Conservation (phyloP, 2,329 filamentous ascomycete species). For the Colletotrichum tanaceti region DNA sequence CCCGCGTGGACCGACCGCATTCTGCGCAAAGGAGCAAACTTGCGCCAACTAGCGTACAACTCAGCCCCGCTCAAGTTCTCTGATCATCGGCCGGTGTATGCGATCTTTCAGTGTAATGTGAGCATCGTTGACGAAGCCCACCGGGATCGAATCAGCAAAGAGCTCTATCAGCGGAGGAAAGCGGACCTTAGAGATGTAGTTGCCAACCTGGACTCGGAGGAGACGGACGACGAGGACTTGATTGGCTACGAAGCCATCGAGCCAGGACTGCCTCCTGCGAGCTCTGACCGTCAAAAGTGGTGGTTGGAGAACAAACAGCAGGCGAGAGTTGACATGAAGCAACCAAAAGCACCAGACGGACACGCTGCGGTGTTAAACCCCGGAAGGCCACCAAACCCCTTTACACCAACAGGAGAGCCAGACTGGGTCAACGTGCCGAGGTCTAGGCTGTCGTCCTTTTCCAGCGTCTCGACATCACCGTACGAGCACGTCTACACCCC, state of each 20-base stretch:
- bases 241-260: slow-evolving; percentile 86
- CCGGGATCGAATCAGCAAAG: slow-evolving; percentile 77
- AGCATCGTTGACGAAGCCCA: slow-evolving; percentile 80
- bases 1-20: slow-evolving; percentile 98
- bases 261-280: slow-evolving; percentile 77
- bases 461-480: slow-evolving; percentile 69
- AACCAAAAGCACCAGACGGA: slow-evolving; percentile 65
- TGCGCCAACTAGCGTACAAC: slow-evolving; percentile 86
- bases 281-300: slow-evolving; percentile 76
- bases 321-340: slow-evolving; percentile 77
- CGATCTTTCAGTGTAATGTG: slow-evolving; percentile 85
- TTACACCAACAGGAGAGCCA: slow-evolving; percentile 76
- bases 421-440: slow-evolving; percentile 83
- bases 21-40: slow-evolving; percentile 83
- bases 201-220: slow-evolving; percentile 65
- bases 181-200: slow-evolving; percentile 73
- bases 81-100: slow-evolving; percentile 95
- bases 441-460: slow-evolving; percentile 64
- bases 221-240: slow-evolving; percentile 81
- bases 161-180: slow-evolving; percentile 78
- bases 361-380: slow-evolving; percentile 76
- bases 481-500: slow-evolving; percentile 69
- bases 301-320: slow-evolving; percentile 78
- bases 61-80: slow-evolving; percentile 88
- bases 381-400: slow-evolving; percentile 83